These are phyloP conservation scores for Chrysoporthe cubensis DNA, from an alignment of 2,329 filamentous ascomycete genomes.

Conservation along the genomic window DNA sequence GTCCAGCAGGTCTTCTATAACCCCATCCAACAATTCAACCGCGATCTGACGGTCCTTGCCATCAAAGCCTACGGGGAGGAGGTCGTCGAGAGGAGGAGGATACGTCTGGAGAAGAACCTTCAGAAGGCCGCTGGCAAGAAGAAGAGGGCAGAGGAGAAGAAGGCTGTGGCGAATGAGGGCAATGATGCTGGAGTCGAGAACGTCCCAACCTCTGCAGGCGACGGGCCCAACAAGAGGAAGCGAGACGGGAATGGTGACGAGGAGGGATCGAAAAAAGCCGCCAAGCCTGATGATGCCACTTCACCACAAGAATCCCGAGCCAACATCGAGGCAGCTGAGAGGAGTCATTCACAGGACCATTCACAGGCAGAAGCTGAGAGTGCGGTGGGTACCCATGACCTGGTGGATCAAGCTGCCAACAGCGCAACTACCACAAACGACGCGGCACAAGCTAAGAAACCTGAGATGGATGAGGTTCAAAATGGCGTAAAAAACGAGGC, in stretches of 20 bases:
- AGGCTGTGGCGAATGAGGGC: slow-evolving; percentile 24
- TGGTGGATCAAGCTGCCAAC: no score
- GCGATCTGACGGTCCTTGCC: slow-evolving; percentile 88
- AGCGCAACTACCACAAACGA: slow-evolving; percentile 11
- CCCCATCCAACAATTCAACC: slow-evolving; percentile 98
- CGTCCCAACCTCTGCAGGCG: slow-evolving; percentile 19
- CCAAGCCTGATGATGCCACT: slow-evolving; percentile 13
- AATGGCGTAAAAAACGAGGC: not conserved
- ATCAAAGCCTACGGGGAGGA: slow-evolving; percentile 88
- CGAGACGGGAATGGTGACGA: slow-evolving; percentile 41
- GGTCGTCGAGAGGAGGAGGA: slow-evolving; percentile 21
- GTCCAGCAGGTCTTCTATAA: slow-evolving; percentile 94
- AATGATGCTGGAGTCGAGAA: slow-evolving; percentile 10
- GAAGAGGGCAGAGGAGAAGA: slow-evolving; percentile 47
- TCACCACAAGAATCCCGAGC: slow-evolving; percentile 16
- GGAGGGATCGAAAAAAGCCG: slow-evolving; percentile 16
- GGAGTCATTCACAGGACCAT: not conserved
- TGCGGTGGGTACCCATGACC: no score
- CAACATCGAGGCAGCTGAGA: slow-evolving; percentile 17
- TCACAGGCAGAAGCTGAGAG: not conserved
- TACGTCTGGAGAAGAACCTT: slow-evolving; percentile 45
- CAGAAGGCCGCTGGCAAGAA: slow-evolving; percentile 44
- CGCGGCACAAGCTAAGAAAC: slow-evolving; percentile 17
- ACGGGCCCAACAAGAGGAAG: slow-evolving; percentile 47
- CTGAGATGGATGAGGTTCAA: not conserved